Evolutionary conservation across 192 early-diverging fungal species (phyloP).

Genomic region (Umbelopsis ramanniana): DNA sequence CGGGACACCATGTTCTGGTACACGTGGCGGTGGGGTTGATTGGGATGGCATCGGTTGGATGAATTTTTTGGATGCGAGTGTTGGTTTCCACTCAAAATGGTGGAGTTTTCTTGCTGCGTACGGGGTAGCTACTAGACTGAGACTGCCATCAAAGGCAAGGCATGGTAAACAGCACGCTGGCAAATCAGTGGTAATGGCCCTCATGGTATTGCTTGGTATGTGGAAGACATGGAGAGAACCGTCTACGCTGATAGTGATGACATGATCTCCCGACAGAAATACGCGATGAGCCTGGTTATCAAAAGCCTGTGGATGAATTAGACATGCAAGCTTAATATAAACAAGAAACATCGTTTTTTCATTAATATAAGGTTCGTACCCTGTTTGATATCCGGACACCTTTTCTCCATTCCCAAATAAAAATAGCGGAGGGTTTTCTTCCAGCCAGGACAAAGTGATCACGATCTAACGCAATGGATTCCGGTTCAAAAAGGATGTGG

Average conservation of each 20-base stretch:
- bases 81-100: slow-evolving; percentile 33
- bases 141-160: slow-evolving; percentile 29
- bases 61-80: not conserved
- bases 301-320: slow-evolving; percentile 28
- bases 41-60: not conserved
- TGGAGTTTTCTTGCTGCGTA: slow-evolving; percentile 30
- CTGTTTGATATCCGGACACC: slow-evolving; percentile 34
- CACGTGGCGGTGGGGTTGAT: not conserved
- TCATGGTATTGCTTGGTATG: slow-evolving; percentile 28
- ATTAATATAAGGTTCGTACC: slow-evolving; percentile 18
- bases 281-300: slow-evolving; percentile 43
- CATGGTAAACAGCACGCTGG: slow-evolving; percentile 36
- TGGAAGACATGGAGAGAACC: slow-evolving; percentile 28
- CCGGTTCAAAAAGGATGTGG: slow-evolving; percentile 38
- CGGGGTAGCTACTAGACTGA: slow-evolving; percentile 29
- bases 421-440: slow-evolving; percentile 41
- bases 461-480: slow-evolving; percentile 32
- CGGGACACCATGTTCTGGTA: not conserved
- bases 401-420: slow-evolving; percentile 46
- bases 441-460: slow-evolving; percentile 41
- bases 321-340: not conserved
- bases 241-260: slow-evolving; percentile 38
- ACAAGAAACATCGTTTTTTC: not conserved
- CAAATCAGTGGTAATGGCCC: not conserved
- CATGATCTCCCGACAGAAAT: slow-evolving; percentile 31